Percentiles rank a stretch among this genome's conserved stretches.
Conservation (phyloP, 2,329 filamentous ascomycete species). For the Tympanopsis confertula region DNA sequence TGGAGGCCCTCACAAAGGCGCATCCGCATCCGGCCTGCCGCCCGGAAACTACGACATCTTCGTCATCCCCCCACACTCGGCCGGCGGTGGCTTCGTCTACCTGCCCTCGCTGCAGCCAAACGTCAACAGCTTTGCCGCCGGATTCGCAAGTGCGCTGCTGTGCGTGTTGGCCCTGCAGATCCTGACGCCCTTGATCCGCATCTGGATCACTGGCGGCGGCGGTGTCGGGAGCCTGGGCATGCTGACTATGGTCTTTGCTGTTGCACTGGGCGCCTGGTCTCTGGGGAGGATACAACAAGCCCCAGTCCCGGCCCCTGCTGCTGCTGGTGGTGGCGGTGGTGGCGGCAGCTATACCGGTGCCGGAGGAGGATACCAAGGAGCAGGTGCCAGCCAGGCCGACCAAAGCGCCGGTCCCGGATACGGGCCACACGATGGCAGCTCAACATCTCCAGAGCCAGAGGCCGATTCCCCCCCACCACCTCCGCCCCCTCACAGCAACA, state of each 20-base stretch:
- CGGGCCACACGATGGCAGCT: slow-evolving; percentile 9
- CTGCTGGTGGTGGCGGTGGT: slow-evolving; percentile 11
- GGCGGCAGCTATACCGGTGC: slow-evolving; percentile 14
- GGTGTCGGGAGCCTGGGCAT: slow-evolving; percentile 65
- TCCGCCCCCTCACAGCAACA: slow-evolving; percentile 7
- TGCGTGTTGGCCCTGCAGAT: slow-evolving; percentile 41
- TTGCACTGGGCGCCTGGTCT: slow-evolving; percentile 71
- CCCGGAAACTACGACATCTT: slow-evolving; percentile 59
- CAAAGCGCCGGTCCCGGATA: slow-evolving; percentile 5
- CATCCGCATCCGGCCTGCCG: slow-evolving; percentile 35
- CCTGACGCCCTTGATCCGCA: slow-evolving; percentile 11
- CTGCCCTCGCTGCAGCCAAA: slow-evolving; percentile 50
- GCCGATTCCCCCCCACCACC: slow-evolving; percentile 6
- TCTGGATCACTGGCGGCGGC: neutral
- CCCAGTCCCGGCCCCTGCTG: slow-evolving; percentile 13
- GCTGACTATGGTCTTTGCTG: slow-evolving; percentile 56
- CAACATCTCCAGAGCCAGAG: slow-evolving; percentile 8
- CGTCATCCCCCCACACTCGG: slow-evolving; percentile 52
- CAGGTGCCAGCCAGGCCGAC: slow-evolving; percentile 1
- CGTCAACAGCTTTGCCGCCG: slow-evolving; percentile 53
- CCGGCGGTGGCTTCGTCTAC: slow-evolving; percentile 53
- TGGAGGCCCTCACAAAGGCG: no score
- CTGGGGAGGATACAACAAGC: slow-evolving; percentile 53
- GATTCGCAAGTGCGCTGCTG: slow-evolving; percentile 40
- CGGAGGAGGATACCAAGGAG: slow-evolving; percentile 13